phyloP scores from a whole-genome alignment of 495 filamentous ascomycete genomes.

The Cryomyces minteri region DNA sequence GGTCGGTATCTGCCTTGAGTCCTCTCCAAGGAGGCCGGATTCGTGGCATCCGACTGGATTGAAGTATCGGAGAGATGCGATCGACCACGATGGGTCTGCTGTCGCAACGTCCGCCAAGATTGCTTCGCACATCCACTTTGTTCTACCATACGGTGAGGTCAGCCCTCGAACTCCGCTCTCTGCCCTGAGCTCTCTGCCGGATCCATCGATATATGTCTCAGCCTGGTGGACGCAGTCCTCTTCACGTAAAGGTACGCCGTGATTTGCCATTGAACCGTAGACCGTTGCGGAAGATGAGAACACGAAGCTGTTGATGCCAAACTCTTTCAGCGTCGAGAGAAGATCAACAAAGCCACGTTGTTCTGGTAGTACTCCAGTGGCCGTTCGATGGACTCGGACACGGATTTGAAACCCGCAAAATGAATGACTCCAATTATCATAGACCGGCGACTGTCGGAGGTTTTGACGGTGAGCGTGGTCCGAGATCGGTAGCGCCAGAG shows the following conservation, averaged over 20 bases:
- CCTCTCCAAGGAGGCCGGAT: conserved; percentile 44
- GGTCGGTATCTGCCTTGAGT: conserved; percentile 39
- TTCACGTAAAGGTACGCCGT: conserved; percentile 34
- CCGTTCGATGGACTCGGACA: conserved; percentile 29
- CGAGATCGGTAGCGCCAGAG: conserved; percentile 6
- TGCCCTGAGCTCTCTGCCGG: too few species aligned
- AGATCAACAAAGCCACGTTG: conserved; percentile 49
- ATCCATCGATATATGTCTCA: too few species aligned
- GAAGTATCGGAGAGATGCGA: conserved; percentile 47
- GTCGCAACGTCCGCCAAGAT: conserved; percentile 42
- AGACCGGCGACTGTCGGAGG: conserved; percentile 15
- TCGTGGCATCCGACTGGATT: conserved; percentile 49
- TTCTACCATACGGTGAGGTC: conserved; percentile 46
- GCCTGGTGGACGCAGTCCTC: too few species aligned
- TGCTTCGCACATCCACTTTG: conserved; percentile 47
- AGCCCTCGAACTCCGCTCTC: conserved; percentile 32
- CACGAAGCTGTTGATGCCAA: conserved; percentile 44
- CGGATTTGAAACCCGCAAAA: conserved; percentile 43
- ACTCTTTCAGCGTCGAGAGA: conserved; percentile 31
- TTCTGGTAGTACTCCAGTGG: conserved; percentile 47
- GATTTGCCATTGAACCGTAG: conserved; percentile 37
- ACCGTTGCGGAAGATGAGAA: conserved; percentile 51
- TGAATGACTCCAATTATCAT: conserved; percentile 43
- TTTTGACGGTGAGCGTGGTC: conserved; percentile 3
- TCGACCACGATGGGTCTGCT: conserved; percentile 39